Percentiles rank a stretch among this genome's conserved stretches.
Conservation (phyloP, 768 basidiomycete genomes). For the Suillus hirtellus region DNA sequence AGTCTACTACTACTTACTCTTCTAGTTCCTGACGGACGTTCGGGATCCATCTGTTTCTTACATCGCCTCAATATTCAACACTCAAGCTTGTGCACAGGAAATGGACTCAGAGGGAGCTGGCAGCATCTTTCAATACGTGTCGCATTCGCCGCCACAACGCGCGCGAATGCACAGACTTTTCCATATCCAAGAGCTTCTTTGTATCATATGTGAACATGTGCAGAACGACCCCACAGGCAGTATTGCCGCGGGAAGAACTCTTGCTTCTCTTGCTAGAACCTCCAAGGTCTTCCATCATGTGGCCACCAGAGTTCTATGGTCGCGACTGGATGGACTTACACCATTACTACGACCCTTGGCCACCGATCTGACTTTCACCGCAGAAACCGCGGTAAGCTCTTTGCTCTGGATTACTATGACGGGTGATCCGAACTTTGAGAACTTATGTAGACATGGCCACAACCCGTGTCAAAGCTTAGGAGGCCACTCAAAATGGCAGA, state of each 20-base stretch:
- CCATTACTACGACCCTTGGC: conserved; percentile 8
- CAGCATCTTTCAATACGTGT: not conserved
- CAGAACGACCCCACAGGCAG: not conserved
- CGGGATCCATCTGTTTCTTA: not conserved
- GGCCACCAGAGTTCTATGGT: conserved; percentile 13
- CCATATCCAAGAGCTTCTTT: conserved; percentile 10
- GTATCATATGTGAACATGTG: conserved; percentile 6
- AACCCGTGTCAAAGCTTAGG: not conserved
- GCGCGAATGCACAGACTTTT: conserved; percentile 12
- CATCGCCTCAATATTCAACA: not conserved
- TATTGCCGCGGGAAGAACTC: conserved; percentile 1
- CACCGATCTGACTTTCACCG: not conserved
- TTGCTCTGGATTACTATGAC: not conserved
- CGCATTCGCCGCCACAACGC: not conserved
- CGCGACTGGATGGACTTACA: conserved; percentile 2
- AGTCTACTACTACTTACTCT: not conserved
- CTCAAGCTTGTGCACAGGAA: not conserved
- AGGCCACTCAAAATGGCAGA: conserved; percentile 9
- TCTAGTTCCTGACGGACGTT: not conserved
- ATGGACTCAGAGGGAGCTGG: not conserved
- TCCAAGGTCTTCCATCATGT: conserved; percentile 14
- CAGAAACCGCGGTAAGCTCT: not conserved
- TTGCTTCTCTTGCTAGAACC: conserved; percentile 17
- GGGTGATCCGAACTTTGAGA: not conserved
- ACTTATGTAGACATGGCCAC: not conserved